Base-by-base conservation (phyloP, 2,329 filamentous ascomycete genomes). In the Fusarium denticulatum region DNA sequence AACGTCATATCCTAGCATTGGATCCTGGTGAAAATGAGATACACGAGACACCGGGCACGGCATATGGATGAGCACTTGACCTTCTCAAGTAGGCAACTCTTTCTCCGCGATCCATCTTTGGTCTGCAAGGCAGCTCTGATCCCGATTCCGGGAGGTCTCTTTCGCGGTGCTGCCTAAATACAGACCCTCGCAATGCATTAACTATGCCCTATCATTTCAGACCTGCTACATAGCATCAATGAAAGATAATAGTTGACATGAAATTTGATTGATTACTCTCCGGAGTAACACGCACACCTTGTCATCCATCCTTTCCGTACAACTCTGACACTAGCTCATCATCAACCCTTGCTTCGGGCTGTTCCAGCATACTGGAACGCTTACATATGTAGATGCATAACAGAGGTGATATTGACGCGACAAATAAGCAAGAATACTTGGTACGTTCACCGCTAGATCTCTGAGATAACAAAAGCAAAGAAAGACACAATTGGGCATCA, bases 211-310 rank as follows among this genome's bases (percentile, higher is more conserved):
- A 43, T 40, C 18, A 46, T 64, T 20, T 20, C 24, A 46, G 40
- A 37, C 20, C 20, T 56, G 30, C 49, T 58, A 42, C 28, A 30
- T 47, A 58, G 47, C 46, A 42, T 65, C 20, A 32, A 52, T 22
- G 28, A 59, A 11, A 36, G 37, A 22, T 24, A 65, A 36, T 36
- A 57, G 34, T 43, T 26, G 45, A 16, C 53, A 45, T 30, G n/a
- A 18, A n/a, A 47, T 47, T 57, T n/a, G 14, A 46, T 60, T 50
- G 37, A 52, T 36, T 36, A 34, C 37, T 34, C 37, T 69, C 53
- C 56, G 71, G 60, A 64, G 69, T 68, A 69, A 59, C 61, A 71
- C 71, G 63, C 62, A 64, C 65, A 45, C 58, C 65, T 73, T 65
- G 66, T 67, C 50, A 73, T 77, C 49, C 55, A 73, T 53, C 52